Conservation (phyloP, 345 rosid species). For the Kandelia obovata region DNA sequence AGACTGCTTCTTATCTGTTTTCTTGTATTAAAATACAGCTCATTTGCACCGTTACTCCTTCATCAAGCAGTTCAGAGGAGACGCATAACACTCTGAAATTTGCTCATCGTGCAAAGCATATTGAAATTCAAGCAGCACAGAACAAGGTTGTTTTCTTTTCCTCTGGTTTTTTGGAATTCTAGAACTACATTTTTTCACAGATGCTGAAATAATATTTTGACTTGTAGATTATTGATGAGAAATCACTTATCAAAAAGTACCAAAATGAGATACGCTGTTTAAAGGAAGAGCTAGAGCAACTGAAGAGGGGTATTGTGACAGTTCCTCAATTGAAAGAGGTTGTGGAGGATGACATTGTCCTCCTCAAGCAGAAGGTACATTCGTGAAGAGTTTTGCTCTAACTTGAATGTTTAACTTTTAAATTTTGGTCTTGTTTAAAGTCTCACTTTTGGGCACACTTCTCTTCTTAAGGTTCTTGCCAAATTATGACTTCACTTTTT, state of each 20-base stretch:
- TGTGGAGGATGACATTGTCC: constrained; percentile 73
- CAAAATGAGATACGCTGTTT: constrained; percentile 87
- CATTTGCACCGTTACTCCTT: constrained; percentile 96
- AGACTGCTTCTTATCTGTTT: constrained; percentile 16
- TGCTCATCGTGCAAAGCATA: constrained; percentile 98
- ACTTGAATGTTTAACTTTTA: constrained; percentile 11
- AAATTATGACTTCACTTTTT: neutral
- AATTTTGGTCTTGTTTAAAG: constrained; percentile 7
- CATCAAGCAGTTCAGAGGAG: constrained; percentile 94
- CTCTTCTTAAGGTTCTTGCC: neutral
- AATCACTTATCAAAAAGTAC: constrained; percentile 94
- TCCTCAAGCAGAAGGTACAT: constrained; percentile 85
- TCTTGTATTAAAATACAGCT: constrained; percentile 59
- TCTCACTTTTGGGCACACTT: constrained; percentile 6
- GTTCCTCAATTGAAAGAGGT: constrained; percentile 63
- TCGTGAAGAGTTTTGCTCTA: constrained; percentile 6
- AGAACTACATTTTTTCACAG: constrained; percentile 1
- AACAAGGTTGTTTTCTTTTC: constrained; percentile 59
- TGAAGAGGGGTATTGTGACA: constrained; percentile 75
- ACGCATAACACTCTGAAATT: constrained; percentile 97
- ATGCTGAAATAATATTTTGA: constrained; percentile 20
- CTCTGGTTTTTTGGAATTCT: neutral
- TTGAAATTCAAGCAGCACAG: constrained; percentile 91
- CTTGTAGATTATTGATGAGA: constrained; percentile 92
- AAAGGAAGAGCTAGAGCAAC: constrained; percentile 90